Evolutionary conservation across 129 eudicot genomes (phyloP).

Genomic region (Rutidosis leptorrhynchoides): DNA sequence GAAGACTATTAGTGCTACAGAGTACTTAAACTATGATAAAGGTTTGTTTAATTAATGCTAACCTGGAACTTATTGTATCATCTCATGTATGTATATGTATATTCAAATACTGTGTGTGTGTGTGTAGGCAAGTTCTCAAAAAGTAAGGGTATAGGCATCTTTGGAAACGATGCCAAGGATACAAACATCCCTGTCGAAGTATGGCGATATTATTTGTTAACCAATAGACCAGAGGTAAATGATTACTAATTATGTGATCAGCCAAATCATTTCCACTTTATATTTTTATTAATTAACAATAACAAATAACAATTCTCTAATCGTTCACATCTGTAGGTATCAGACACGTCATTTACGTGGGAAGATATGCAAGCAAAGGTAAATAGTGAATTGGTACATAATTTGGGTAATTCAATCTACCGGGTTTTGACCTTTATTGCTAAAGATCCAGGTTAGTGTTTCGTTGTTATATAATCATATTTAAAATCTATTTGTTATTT

Average conservation of each 20-base stretch:
- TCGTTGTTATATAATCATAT: too few relatives aligned
- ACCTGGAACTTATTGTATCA: neutral
- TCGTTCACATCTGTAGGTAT: slow-evolving; percentile 46
- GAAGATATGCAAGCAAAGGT: slow-evolving; percentile 86
- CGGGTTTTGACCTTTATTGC: slow-evolving; percentile 94
- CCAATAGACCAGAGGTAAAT: slow-evolving; percentile 90
- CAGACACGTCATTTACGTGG: slow-evolving; percentile 94
- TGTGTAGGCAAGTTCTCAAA: slow-evolving; percentile 72
- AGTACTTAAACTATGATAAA: slow-evolving; percentile 85
- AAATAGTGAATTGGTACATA: slow-evolving; percentile 73
- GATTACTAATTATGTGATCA: neutral
- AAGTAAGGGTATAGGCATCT: slow-evolving; percentile 90
- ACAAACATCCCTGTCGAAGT: slow-evolving; percentile 95
- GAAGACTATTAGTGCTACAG: slow-evolving; percentile 93
- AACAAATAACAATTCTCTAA: too few relatives aligned
- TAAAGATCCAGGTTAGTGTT: slow-evolving; percentile 81
- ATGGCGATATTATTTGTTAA: slow-evolving; percentile 89
- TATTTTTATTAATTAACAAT: slow-evolving; percentile 4
- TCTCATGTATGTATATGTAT: neutral
- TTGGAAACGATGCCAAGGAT: slow-evolving; percentile 92
- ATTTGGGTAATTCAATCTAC: slow-evolving; percentile 83
- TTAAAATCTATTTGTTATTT: too few relatives aligned
- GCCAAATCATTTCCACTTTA: neutral
- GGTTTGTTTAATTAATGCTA: slow-evolving; percentile 51
- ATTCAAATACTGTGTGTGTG: neutral